Evolutionary conservation across 768 basidiomycete genomes (phyloP), one percentile per base, ranked within the genome.

Genomic region (Tricholoma bakamatsutake): DNA sequence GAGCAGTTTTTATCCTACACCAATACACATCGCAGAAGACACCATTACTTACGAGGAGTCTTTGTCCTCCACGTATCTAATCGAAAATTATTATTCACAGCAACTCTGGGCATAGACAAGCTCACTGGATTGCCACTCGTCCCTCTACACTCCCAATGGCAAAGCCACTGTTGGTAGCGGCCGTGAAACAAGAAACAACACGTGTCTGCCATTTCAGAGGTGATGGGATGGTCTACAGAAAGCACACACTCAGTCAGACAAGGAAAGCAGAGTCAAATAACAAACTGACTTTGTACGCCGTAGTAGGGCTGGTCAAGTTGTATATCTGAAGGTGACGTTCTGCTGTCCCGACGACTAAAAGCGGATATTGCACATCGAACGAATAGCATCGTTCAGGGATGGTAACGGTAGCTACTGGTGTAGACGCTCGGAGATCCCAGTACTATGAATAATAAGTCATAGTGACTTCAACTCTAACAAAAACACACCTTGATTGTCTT

Each of bases 151-250:
- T 92, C 31, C 91, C 91, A 3, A 93, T 80, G 0, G 90, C 90
- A 61, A 90, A 93, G 4, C 90, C 89, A 59, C 82, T 85, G 54
- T 65, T 81, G 7, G 71, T 43, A 13, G 84, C 80, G 4, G 85
- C 80, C 13, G 87, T 87, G 66, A 93, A 92, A 66, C 90, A 93
- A 4, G 90, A 83, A 12, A 93, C 81, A 4, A 90, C 87, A 33
- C 93, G 83, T 12, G 92, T 94, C 73, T 96, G 93, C 90, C 89
- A 93, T 66, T 96, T 97, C 57, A 98, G 71, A 1, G 96, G 93
- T 1, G 93, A 96, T 24, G 75, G 71, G 57, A 92, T 86, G 21
- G 82, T 85, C 91, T 96, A 62, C 45, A 10, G 46, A 46, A 42
- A 40, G n/a, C 43, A 43, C 39, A 40, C 42, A 50, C 17, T 13